Conservation (phyloP, 2,329 filamentous ascomycete species). For the Fusarium sp. region DNA sequence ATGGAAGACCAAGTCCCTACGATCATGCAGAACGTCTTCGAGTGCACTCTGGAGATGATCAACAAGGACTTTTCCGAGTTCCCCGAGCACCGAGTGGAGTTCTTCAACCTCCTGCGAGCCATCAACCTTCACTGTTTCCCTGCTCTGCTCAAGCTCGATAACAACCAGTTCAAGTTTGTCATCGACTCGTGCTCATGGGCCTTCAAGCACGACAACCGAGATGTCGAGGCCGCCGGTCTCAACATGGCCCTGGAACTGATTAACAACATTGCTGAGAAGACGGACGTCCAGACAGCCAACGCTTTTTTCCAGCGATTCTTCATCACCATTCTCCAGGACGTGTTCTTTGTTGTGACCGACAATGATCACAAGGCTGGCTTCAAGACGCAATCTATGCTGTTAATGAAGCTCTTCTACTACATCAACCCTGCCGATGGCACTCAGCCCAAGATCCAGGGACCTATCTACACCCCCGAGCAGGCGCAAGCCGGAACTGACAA, state of each 20-base stretch:
- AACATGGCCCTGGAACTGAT: slow-evolving; percentile 99
- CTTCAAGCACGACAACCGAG: slow-evolving; percentile 99
- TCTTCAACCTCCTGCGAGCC: slow-evolving; percentile 95
- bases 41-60: slow-evolving; percentile 99
- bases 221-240: slow-evolving; percentile 95
- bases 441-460: slow-evolving; percentile 89
- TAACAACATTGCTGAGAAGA: slow-evolving; percentile 96
- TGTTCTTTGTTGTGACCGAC: slow-evolving; percentile 98
- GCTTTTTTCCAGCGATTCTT: slow-evolving; percentile 99
- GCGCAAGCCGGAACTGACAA: slow-evolving; percentile 88
- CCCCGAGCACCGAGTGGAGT: slow-evolving; percentile 98
- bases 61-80: slow-evolving; percentile 99
- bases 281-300: slow-evolving; percentile 87
- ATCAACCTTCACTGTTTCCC: slow-evolving; percentile 99
- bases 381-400: slow-evolving; percentile 94
- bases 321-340: slow-evolving; percentile 93
- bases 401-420: slow-evolving; percentile 97
- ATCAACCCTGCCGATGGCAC: slow-evolving; percentile 79
- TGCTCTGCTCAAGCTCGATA: slow-evolving; percentile 91
- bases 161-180: slow-evolving; percentile 98
- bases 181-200: slow-evolving; percentile 99
- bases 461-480: slow-evolving; percentile 89
- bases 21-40: slow-evolving; percentile 99
- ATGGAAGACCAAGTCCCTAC: slow-evolving; percentile 99
- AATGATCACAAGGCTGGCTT: slow-evolving; percentile 99